Base-by-base conservation (phyloP, 768 basidiomycete species). In the Kwoniella heveanensis region DNA sequence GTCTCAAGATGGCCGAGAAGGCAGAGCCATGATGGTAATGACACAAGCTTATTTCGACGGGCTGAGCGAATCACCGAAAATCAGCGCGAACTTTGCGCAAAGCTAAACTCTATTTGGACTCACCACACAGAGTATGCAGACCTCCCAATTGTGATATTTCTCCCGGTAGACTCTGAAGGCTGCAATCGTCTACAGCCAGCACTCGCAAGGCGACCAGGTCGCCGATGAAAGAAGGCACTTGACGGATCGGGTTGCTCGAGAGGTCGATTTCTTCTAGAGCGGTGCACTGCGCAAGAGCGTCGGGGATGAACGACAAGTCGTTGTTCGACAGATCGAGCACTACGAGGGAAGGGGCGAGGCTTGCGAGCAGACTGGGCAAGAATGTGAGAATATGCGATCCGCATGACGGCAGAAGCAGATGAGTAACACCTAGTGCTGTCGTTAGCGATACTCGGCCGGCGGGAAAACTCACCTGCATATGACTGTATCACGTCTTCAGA, bases 1-100 rank as follows among this genome's bases (percentile, higher is more conserved):
- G 88, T 89, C 79, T 95, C 91, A 51, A 99, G 83, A 2, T 72
- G 70, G 21, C 87, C 85, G n/a, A 99, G 84, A 27, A 91, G 85
- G 78, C 91, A 92, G 50, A 99, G 84, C 95, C 96, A 99, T 66
- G 89, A 87, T n/a, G 96, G 94, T 19, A 98, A 85, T 7, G 89
- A 85, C 68, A 90, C 84, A 74, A 99, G 83, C 77, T 89, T 89
- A 81, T 99, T 99, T 73, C 89, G 83, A 50, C 94, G 87, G 58
- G 75, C 92, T 93, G 70, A 92, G 85, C 32, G 7, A 46, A 36
- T n/a, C n/a, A 32, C 32, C 32, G 13, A 13, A 32, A 13, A 13
- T 32, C 32, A 44, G 39, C 39, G 21, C 21, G 46, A 25, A 32
- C 13, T 71, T 37, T 71, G 60, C 61, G 32, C 32, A n/a, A n/a